Percentiles rank a stretch among this genome's conserved stretches.
Evolutionary conservation across 2,329 filamentous ascomycete species (phyloP).

Genomic region (Botrytis paeoniae): DNA sequence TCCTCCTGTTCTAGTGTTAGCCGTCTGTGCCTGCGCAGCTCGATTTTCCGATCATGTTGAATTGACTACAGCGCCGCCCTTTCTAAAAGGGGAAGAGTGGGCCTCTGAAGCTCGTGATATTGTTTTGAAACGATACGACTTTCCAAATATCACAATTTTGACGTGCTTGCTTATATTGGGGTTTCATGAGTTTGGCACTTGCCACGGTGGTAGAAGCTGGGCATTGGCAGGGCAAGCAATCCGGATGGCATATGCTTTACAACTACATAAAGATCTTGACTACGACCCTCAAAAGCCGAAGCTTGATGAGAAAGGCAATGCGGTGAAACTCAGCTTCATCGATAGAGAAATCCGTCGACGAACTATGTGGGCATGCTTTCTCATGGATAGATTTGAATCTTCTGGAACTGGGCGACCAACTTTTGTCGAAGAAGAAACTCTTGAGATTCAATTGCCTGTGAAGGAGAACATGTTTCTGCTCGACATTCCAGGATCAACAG

Average conservation of each 20-base stretch:
- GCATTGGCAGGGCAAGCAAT: constrained; percentile 92
- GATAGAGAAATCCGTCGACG: constrained; percentile 89
- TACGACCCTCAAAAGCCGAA: constrained; percentile 70
- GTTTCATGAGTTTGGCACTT: constrained; percentile 94
- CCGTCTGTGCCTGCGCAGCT: constrained; percentile 92
- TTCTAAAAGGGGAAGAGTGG: constrained; percentile 88
- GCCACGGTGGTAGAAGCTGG: constrained; percentile 94
- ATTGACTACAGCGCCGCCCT: constrained; percentile 68
- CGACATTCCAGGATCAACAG: constrained; percentile 84
- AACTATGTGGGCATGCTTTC: constrained; percentile 97
- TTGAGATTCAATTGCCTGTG: constrained; percentile 86
- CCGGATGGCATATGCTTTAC: constrained; percentile 93
- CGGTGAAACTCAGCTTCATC: constrained; percentile 74
- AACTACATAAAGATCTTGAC: constrained; percentile 88
- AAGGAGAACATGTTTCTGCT: constrained; percentile 87
- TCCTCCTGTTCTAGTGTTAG: constrained; percentile 87
- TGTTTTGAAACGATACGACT: constrained; percentile 82
- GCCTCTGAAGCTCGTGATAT: constrained; percentile 84
- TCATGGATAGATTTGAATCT: constrained; percentile 97
- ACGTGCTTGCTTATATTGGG: constrained; percentile 87
- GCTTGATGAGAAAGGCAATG: constrained; percentile 38
- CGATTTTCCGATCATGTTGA: constrained; percentile 89
- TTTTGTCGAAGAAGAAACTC: constrained; percentile 84
- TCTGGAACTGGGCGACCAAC: constrained; percentile 90
- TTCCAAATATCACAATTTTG: constrained; percentile 92